Base-by-base conservation (phyloP, 78 protist genomes). In the Mastigamoeba balamuthi region DNA sequence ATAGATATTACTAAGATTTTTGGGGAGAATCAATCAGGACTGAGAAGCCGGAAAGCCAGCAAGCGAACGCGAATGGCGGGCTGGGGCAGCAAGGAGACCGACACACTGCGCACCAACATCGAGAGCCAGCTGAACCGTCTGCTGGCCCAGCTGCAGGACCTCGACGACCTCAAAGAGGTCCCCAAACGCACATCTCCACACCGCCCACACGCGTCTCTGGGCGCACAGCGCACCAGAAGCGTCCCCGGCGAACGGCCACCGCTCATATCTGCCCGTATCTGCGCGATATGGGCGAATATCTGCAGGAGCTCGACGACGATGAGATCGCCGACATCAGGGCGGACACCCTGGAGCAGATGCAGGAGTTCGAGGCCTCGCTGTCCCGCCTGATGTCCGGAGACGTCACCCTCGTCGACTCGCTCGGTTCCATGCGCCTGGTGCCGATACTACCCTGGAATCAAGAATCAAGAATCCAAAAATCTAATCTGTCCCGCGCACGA, bases 321-420 rank as follows among this genome's bases (percentile, higher is more conserved):
- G 95, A 91, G 74, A 84, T 84, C 29, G 86, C 80, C n/a, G 76
- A 69, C 35, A 86, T 69, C 0, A 76, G 69, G 41, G 33, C 66
- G 28, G 95, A 91, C 10, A 91, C 95, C 28, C 23, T 88, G 1
- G 85, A 80, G 10, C 93, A 91, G 67, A 44, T 91, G 82, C 40
- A 81, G 63, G 92, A 88, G 40, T 91, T 91, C 68, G 66, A 85
- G 42, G 91, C 17, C 17, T 71, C 85, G 10, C 69, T 91, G 39
- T 10, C 33, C 4, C 75, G 76, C 39, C 42, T 91, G 84, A 66
- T 77, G 8, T 9, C 33, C 3, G 95, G 95, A 39, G 80, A 91
- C 75, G 73, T 91, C 87, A 67, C 93, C 37, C 85, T 91, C 7
- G 91, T 91, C 10, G 77, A 82, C 28, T 81, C 81, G 63, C 38